Conservation (phyloP, 2,329 filamentous ascomycete species). For the Rutstroemia sp. region DNA sequence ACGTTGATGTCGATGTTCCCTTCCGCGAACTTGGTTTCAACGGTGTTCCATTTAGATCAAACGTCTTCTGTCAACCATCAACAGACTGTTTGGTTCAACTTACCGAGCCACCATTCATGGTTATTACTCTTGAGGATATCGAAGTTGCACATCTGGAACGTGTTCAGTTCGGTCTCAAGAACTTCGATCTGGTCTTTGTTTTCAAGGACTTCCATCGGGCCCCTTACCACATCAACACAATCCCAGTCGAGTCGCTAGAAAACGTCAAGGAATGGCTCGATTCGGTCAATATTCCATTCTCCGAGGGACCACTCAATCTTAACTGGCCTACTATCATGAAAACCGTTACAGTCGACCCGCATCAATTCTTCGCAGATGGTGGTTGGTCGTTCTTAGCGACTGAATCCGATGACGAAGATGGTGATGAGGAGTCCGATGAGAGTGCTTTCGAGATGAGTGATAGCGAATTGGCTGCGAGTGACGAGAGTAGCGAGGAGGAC, state of each 20-base stretch:
- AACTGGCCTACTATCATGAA: conserved; percentile 99
- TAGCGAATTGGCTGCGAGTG: conserved; percentile 63
- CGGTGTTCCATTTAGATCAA: conserved; percentile 91
- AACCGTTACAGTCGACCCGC: conserved; percentile 88
- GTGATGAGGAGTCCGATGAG: conserved; percentile 76
- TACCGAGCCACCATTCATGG: conserved; percentile 94
- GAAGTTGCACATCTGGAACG: conserved; percentile 94
- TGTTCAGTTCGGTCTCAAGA: conserved; percentile 94
- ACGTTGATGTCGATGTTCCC: conserved; percentile 89
- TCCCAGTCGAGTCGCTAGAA: conserved; percentile 90
- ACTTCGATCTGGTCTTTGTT: conserved; percentile 97
- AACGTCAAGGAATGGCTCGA: conserved; percentile 97
- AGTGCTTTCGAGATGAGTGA: conserved; percentile 88
- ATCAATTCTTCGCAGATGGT: conserved; percentile 90
- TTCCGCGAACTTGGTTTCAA: conserved; percentile 95
- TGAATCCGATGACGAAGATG: conserved; percentile 79
- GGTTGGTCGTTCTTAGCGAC: conserved; percentile 90
- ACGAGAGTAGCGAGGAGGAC: conserved; percentile 79
- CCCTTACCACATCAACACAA: conserved; percentile 94
- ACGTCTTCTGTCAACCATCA: conserved; percentile 90
- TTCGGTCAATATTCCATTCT: conserved; percentile 88
- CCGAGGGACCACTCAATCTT: conserved; percentile 90
- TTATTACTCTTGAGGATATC: conserved; percentile 90
- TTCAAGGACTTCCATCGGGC: conserved; percentile 95
- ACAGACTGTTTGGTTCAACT: conserved; percentile 96